Evolutionary conservation across 306 rosid species (phyloP), one percentile per base, ranked within the genome.

Genomic region (Corylus avellana): DNA sequence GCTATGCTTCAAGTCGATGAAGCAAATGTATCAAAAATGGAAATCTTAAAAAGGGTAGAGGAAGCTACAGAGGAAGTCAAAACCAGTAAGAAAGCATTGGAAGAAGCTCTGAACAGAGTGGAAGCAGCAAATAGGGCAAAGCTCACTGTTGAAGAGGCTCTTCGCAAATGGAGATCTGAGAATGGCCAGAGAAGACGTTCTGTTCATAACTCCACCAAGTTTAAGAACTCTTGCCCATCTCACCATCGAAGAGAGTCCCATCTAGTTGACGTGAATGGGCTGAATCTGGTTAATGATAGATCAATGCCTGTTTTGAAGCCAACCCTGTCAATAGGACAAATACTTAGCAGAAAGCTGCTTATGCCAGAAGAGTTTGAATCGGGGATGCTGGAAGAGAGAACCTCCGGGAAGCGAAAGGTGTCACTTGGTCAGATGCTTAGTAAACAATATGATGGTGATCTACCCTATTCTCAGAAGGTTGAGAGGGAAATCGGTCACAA

Each of bases 401-500:
- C 49, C 72, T 83, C 90, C 0, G 88, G 64, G 70, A 91, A 84
- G 84, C 84, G 87, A 68, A 95, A 95, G 86, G 88, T 91, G 58
- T 95, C 99, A 2, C 79, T 95, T 14, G 99, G 96, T 79, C 96
- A 91, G 84, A 91, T 95, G 99, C 94, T 95, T 12, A 84, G 90
- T 35, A 93, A 86, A 50, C 92, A 89, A 79, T 88, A 80, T n/a
- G 79, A 85, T 18, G 79, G 85, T 18, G 96, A 88, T 83, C 84
- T 51, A 27, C 78, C 77, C 53, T 78, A 75, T 67, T 83, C 81
- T 59, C 79, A 77, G 73, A 87, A 79, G 80, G 79, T 54, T 57
- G 93, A 87, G 81, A 90, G 86, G 81, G 98, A 90, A 70, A 85
- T 50, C 69, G 80, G 63, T 75, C 86, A 75, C 82, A 91, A 88